phyloP scores from a whole-genome alignment of 2,329 filamentous ascomycete species.

The Sporothrix brasiliensis region DNA sequence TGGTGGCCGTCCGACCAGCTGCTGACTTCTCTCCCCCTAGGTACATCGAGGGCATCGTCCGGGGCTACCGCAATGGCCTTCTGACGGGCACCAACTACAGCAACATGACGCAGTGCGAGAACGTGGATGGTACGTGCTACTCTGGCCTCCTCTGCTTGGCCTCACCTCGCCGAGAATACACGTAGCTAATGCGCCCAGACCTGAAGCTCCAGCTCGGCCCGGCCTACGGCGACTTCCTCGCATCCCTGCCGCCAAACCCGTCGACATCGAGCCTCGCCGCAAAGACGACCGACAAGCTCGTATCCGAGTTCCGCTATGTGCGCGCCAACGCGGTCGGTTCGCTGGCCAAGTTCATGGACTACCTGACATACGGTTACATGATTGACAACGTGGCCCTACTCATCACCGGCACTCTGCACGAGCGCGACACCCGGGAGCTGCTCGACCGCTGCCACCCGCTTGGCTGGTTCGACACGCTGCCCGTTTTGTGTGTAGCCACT shows the following conservation, averaged over 20 bases:
- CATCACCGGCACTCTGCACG: slow-evolving; percentile 96
- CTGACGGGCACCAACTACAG: slow-evolving; percentile 88
- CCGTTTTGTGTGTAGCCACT: slow-evolving; percentile 93
- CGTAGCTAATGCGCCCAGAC: slow-evolving; percentile 57
- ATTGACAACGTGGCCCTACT: slow-evolving; percentile 98
- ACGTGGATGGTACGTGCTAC: slow-evolving; percentile 74
- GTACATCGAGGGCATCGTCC: slow-evolving; percentile 96
- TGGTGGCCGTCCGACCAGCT: neutral
- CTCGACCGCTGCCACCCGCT: slow-evolving; percentile 94
- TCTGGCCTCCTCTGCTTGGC: slow-evolving; percentile 66
- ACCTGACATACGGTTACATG: slow-evolving; percentile 99
- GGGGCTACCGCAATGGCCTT: slow-evolving; percentile 92
- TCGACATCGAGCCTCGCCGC: slow-evolving; percentile 92
- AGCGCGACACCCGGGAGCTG: slow-evolving; percentile 93
- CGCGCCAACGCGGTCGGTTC: slow-evolving; percentile 91
- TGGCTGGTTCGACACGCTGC: slow-evolving; percentile 99
- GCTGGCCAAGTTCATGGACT: slow-evolving; percentile 94
- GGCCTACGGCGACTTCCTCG: slow-evolving; percentile 95
- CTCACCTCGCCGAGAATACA: neutral
- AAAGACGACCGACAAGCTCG: slow-evolving; percentile 97
- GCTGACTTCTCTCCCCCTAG: slow-evolving; percentile 49
- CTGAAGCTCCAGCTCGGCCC: slow-evolving; percentile 96
- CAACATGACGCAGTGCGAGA: slow-evolving; percentile 97
- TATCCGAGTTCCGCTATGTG: slow-evolving; percentile 95
- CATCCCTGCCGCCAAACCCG: slow-evolving; percentile 89